These are phyloP conservation scores for Claviceps africana DNA, from an alignment of 2,329 filamentous ascomycete species.

Conservation along the genomic window DNA sequence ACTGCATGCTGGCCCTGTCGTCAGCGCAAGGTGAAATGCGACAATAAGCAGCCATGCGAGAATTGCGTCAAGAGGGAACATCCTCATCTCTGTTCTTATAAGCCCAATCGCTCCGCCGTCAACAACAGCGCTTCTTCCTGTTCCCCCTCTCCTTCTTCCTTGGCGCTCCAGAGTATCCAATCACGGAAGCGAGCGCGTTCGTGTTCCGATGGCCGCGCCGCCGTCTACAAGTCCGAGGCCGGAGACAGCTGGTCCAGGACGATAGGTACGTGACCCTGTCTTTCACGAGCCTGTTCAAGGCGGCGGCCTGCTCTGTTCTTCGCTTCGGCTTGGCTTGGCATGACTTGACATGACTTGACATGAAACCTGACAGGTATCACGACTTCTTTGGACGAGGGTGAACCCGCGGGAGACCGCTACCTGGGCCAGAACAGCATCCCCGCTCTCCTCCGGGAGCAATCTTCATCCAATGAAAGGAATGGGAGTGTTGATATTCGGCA, in stretches of 20 bases:
- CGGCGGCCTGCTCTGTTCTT: conserved; percentile 3
- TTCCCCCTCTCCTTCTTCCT: conserved; percentile 6
- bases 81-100: conserved; percentile 51
- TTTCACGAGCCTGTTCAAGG: not conserved
- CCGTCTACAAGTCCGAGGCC: conserved; percentile 20
- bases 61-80: conserved; percentile 55
- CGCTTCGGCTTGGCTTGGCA: not conserved
- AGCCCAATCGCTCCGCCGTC: conserved; percentile 38
- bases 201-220: conserved; percentile 18
- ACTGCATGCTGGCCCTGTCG: conserved; percentile 55
- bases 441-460: conserved; percentile 48
- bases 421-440: conserved; percentile 55
- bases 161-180: conserved; percentile 9
- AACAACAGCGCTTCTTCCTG: conserved; percentile 19
- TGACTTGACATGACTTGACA: not conserved
- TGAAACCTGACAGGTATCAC: conserved; percentile 8
- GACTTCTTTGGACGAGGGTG: conserved; percentile 37
- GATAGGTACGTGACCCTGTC: conserved; percentile 19
- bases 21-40: conserved; percentile 55
- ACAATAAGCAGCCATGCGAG: conserved; percentile 54
- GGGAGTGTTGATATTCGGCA: conserved; percentile 44
- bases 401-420: conserved; percentile 44
- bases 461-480: conserved; percentile 36
- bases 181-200: conserved; percentile 22
- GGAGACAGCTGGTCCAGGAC: conserved; percentile 29